Evolutionary conservation across 2,329 filamentous ascomycete species (phyloP), one percentile per base, ranked within the genome.

Genomic region (Pseudogymnoascus verrucosus): DNA sequence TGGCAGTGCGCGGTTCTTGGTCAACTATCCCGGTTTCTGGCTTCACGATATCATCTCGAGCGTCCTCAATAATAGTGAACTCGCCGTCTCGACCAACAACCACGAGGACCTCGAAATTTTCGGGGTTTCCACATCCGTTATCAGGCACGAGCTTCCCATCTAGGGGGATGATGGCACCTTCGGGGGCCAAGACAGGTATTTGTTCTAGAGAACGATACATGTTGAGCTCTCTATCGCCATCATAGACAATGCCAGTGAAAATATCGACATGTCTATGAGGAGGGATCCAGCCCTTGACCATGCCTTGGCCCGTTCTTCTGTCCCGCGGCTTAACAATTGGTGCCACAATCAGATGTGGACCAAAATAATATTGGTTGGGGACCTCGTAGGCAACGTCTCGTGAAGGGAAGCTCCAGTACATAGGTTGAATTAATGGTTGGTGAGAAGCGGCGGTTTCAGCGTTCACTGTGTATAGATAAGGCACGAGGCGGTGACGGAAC

Each of bases 381-480:
- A 82, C 77, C 0, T 71, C 68, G 71, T 88, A 88, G 0, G 85
- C 83, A 64, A 82, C 79, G 0, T 82, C 78, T 0, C 71, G 69
- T 1, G 78, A 75, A 0, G 82, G 81, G 65, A 82, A 80, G 47
- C 78, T 76, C 85, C 85, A 88, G 74, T 88, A 88, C 75, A 88
- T 77, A 0, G 85, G 85, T 70, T 84, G 81, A 1, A 87, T 72
- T 1, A 88, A 71, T 0, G 84, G 84, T 60, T 81, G 76, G 44
- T 78, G 77, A 0, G 79, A 68, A 1, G 72, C 71, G 0, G 77
- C 76, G 0, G 78, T 78, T 8, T 74, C 72, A 1, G 78, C 76
- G 65, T 85, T 87, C 76, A 82, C 81, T 0, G 81, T 82, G 71
- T 86, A 82, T 2, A 87, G 73, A 65, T 85, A 88, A 0, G 85